phyloP scores from a whole-genome alignment of 2,329 filamentous ascomycete genomes.

The Colletotrichum cuscutae region DNA sequence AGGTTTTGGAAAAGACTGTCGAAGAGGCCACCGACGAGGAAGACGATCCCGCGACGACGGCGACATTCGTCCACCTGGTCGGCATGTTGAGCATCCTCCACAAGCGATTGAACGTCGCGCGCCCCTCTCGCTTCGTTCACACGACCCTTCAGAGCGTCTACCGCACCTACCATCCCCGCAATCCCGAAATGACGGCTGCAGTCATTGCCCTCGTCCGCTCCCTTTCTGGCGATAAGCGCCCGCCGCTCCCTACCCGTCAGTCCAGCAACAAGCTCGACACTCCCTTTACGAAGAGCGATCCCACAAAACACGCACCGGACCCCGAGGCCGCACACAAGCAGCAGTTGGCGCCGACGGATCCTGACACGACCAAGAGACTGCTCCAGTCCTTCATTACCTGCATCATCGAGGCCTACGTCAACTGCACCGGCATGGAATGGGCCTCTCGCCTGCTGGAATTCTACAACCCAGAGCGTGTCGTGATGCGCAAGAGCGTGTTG shows the following conservation, averaged over 20 bases:
- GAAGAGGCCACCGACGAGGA: slow-evolving; percentile 54
- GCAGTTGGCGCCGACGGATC: slow-evolving; percentile 65
- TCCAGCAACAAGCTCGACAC: slow-evolving; percentile 67
- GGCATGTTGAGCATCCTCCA: slow-evolving; percentile 80
- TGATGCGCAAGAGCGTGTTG: slow-evolving; percentile 70
- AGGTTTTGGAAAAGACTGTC: slow-evolving; percentile 69
- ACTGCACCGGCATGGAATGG: slow-evolving; percentile 69
- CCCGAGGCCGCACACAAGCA: slow-evolving; percentile 66
- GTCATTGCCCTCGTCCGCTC: slow-evolving; percentile 78
- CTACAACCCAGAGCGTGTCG: slow-evolving; percentile 70
- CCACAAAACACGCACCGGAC: slow-evolving; percentile 68
- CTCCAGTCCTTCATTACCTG: slow-evolving; percentile 83
- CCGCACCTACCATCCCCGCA: slow-evolving; percentile 70
- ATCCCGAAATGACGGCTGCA: slow-evolving; percentile 74
- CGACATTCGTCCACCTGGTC: slow-evolving; percentile 75
- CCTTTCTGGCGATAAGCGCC: slow-evolving; percentile 73
- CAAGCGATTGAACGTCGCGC: slow-evolving; percentile 78
- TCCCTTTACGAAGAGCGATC: slow-evolving; percentile 64
- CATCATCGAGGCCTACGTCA: slow-evolving; percentile 78
- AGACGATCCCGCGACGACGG: slow-evolving; percentile 46
- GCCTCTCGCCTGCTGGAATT: slow-evolving; percentile 74
- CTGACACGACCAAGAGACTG: slow-evolving; percentile 69
- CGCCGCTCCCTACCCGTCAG: slow-evolving; percentile 67
- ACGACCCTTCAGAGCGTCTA: slow-evolving; percentile 80
- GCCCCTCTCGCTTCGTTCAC: slow-evolving; percentile 81